Conservation (phyloP, 208 protist species). For the Leishmania major region DNA sequence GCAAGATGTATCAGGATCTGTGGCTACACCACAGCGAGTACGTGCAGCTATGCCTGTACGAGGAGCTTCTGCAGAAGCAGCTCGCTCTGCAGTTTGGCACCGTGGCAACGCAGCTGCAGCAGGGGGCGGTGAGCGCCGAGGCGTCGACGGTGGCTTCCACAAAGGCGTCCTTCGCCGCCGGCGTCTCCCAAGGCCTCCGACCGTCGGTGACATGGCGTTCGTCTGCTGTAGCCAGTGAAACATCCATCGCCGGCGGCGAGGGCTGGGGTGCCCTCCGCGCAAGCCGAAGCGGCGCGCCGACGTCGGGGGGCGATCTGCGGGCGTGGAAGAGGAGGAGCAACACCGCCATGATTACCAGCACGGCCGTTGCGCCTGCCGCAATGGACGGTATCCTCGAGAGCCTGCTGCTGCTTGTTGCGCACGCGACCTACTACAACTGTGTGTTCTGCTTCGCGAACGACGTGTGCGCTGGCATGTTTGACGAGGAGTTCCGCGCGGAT, state of each 20-base stretch:
- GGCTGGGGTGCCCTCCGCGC: not conserved
- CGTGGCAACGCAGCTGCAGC: conserved; percentile 14
- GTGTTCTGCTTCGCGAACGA: conserved; percentile 86
- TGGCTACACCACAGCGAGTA: conserved; percentile 35
- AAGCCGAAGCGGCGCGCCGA: not conserved
- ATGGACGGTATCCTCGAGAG: conserved; percentile 70
- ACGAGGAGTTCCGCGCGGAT: conserved; percentile 66
- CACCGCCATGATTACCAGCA: not conserved
- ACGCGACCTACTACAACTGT: conserved; percentile 64
- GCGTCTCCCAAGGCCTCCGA: not conserved
- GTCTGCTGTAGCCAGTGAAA: not conserved
- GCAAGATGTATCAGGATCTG: conserved; percentile 21
- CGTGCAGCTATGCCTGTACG: conserved; percentile 27
- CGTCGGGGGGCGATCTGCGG: not conserved
- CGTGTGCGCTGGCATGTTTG: conserved; percentile 66
- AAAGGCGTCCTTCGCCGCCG: not conserved
- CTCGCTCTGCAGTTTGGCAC: conserved; percentile 22
- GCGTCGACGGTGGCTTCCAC: not conserved
- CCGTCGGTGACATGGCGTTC: not conserved
- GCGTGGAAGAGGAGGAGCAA: not conserved
- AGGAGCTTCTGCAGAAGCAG: conserved; percentile 28
- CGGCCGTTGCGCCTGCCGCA: conserved; percentile 32
- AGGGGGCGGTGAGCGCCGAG: not conserved
- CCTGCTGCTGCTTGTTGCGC: conserved; percentile 51
- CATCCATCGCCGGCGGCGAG: not conserved